Base-by-base conservation (phyloP, 164 flowering plant species). In the Vitis vinifera region DNA sequence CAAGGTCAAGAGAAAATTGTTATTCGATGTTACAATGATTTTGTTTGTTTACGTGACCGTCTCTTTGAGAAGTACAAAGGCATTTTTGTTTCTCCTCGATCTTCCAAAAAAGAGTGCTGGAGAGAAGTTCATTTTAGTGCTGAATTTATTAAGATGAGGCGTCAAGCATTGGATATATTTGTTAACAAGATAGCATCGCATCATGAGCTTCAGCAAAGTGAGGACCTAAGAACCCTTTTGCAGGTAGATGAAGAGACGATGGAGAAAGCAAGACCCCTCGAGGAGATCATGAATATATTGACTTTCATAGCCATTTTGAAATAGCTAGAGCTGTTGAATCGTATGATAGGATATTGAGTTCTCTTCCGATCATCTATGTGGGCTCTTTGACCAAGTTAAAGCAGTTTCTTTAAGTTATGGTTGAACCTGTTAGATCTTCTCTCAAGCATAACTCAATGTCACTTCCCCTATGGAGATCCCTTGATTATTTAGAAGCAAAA, bases 111-210 rank as follows among this genome's bases (percentile, higher is more conserved):
- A 17, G 19, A 17, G 19, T 17, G 19, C 19, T 17, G 19, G 19
- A 17, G 19, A 17, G 19, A 17, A 17, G 19, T 17, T 17, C 19
- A 17, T 17, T 96, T 96, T 76, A 96, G 93, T 87, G 88, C 97
- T 55, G 99, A 96, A 60, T 96, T 96, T 77, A 93, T 96, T 82
- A 97, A 96, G 83, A 88, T 93, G 94, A 87, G 99, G 78, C 92
- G 97, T 56, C 93, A 85, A 77, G 99, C 84, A 27, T 71, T 95
- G 73, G 97, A 95, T 81, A 62, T 83, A 59, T 95, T 93, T 84
- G 84, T 95, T 30, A 95, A 95, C 72, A 82, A 98, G 17, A 81
- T 95, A 29, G 97, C 98, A 68, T 87, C 87, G 15, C 99, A 95
- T 78, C 88, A 81, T 44, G 91, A 89, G 66, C 97, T 95, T 69